Base-by-base conservation (phyloP, 2,329 filamentous ascomycete genomes). In the Penicillium fuscoglaucum region DNA sequence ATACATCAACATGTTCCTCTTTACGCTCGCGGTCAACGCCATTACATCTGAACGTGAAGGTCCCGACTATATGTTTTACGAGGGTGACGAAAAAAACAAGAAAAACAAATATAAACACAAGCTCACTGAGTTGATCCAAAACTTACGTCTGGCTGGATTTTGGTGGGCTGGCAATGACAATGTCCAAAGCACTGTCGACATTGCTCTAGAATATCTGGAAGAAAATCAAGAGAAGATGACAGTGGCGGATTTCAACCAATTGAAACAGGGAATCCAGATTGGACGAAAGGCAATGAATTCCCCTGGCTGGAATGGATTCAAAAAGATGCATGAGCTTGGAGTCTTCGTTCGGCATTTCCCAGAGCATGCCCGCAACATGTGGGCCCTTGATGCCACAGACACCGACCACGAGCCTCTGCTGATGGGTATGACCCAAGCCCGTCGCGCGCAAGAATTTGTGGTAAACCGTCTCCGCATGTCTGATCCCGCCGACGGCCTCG, bases 51-150 rank as follows among this genome's bases (percentile, higher is more conserved):
- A 97, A 69, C 82, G 93, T 12, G 86, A 84, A 0, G 93, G 93
- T 66, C 80, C 84, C 55, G 93, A 97, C 71, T 97, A 96, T 70
- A 88, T 98, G 62, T 97, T 97, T 66, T 90, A 96, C 66, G 83
- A 85, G 0, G 86, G 37, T 12, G n/a, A 40, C 37, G 37, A 40
- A 2, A 40, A 19, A 21, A 21, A 39, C 37, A 39, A 83, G 13
- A 93, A 93, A 66, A 79, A 84, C 31, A 88, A 86, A 61, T 82
- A 83, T 40, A 48, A 26, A n/a, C 6, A 8, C 2, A 37, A 26
- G 24, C 78, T 96, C 13, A 77, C 87, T 28, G 80, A 85, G 53
- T 78, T 96, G 2, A 88, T 96, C 5, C 83, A 82, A 55, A 96
- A 97, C 68, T 74, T 96, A 45, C 85, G 91, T 19, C 89, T 95